These are phyloP conservation scores for Gentiana straminea DNA, from an alignment of 257 asterid species.

Conservation along the genomic window DNA sequence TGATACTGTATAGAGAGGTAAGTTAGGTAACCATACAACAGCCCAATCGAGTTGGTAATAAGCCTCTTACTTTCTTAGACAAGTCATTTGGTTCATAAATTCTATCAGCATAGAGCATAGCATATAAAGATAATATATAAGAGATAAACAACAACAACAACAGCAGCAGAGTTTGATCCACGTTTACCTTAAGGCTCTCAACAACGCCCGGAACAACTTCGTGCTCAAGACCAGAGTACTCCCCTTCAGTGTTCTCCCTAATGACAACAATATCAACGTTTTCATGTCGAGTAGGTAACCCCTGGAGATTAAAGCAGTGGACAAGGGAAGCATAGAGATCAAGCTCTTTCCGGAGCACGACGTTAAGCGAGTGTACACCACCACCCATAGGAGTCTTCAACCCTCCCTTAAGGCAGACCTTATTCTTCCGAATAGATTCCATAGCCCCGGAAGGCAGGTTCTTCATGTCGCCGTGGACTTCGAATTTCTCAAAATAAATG, in stretches of 20 bases:
- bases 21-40: too few species aligned
- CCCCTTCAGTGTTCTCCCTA: conserved; percentile 96
- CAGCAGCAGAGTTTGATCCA: too few species aligned
- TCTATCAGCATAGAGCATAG: too few species aligned
- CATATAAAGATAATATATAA: too few species aligned
- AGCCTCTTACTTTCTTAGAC: too few species aligned
- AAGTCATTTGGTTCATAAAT: too few species aligned
- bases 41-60: too few species aligned
- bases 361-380: conserved; percentile 87
- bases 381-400: conserved; percentile 91
- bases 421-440: conserved; percentile 76
- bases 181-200: conserved; percentile 82
- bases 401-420: conserved; percentile 89
- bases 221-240: conserved; percentile 92
- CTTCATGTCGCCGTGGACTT: conserved; percentile 83
- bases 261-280: conserved; percentile 86
- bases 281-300: conserved; percentile 75
- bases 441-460: conserved; percentile 53
- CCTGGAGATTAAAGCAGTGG: conserved; percentile 77
- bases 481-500: conserved; percentile 72
- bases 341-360: conserved; percentile 76
- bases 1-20: too few species aligned
- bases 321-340: conserved; percentile 92
- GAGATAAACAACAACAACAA: too few species aligned
- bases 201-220: conserved; percentile 99